Conservation (phyloP, 2,329 filamentous ascomycete species). For the Hypomyces perniciosus region DNA sequence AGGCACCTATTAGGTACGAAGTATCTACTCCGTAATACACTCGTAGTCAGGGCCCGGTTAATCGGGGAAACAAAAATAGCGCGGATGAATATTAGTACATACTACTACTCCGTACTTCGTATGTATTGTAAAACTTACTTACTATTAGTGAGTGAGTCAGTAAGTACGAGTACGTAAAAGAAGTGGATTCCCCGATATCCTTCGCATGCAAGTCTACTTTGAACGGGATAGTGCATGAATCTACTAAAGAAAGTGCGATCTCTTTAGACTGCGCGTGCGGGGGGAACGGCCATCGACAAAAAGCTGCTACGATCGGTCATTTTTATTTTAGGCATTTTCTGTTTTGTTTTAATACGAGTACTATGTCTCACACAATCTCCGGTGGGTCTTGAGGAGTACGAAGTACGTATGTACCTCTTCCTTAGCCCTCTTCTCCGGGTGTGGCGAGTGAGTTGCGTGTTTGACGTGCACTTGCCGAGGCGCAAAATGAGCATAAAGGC, state of each 20-base stretch:
- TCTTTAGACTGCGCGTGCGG: neutral
- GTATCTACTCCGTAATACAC: too few species aligned
- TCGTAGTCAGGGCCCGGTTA: too few species aligned
- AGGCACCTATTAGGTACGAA: too few species aligned
- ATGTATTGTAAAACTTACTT: too few species aligned
- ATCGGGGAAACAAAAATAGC: too few species aligned
- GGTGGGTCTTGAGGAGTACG: neutral
- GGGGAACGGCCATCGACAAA: constrained; percentile 9
- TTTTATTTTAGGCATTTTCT: neutral
- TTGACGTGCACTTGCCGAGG: neutral
- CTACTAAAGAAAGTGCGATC: constrained; percentile 1
- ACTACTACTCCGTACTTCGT: too few species aligned
- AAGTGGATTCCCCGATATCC: too few species aligned
- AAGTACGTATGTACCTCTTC: neutral
- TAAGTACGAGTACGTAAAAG: too few species aligned
- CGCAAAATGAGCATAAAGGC: neutral
- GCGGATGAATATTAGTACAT: too few species aligned
- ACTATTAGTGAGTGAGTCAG: too few species aligned
- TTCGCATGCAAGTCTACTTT: neutral
- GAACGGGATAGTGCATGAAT: too few species aligned
- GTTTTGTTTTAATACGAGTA: neutral
- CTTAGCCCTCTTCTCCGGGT: neutral
- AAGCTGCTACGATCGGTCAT: constrained; percentile 5
- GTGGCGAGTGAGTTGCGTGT: constrained; percentile 11
- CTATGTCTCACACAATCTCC: neutral